phyloP scores from a whole-genome alignment of 257 asterid species.

The Fraxinus pennsylvanica region DNA sequence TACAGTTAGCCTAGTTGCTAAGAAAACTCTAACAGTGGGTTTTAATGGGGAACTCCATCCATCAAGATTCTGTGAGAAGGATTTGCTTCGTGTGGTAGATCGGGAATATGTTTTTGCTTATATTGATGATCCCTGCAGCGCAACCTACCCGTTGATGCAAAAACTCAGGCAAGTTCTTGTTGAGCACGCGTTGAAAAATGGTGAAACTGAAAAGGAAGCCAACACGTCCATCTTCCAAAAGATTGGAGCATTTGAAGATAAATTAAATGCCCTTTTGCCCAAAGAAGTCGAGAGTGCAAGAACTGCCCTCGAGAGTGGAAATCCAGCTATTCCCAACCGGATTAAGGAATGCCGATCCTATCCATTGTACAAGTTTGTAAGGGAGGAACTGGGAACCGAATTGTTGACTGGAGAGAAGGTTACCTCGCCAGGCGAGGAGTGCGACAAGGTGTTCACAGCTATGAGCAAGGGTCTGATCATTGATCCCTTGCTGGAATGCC shows the following conservation, averaged over 20 bases:
- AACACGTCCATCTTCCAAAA: constrained; percentile 24
- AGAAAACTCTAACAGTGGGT: constrained; percentile 8
- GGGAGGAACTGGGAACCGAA: constrained; percentile 18
- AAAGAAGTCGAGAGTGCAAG: constrained; percentile 21
- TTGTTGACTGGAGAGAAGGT: constrained; percentile 22
- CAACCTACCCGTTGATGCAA: constrained; percentile 24
- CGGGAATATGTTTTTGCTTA: constrained; percentile 28
- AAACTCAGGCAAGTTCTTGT: constrained; percentile 30
- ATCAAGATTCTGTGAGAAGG: constrained; percentile 18
- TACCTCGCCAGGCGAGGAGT: constrained; percentile 28
- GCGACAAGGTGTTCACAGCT: constrained; percentile 26
- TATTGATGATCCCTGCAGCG: constrained; percentile 27
- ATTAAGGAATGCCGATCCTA: constrained; percentile 25
- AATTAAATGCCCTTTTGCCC: constrained; percentile 20
- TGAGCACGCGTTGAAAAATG: constrained; percentile 18
- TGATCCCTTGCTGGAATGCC: constrained; percentile 31
- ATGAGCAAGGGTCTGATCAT: constrained; percentile 22
- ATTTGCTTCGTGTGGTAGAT: constrained; percentile 24
- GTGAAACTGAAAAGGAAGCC: constrained; percentile 10
- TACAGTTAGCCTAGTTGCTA: constrained; percentile 20
- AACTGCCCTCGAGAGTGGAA: constrained; percentile 5
- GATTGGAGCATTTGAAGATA: constrained; percentile 25
- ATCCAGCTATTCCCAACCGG: constrained; percentile 13
- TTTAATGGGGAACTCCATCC: constrained; percentile 21
- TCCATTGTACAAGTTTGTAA: constrained; percentile 23